Conservation (phyloP, 768 basidiomycete species). For the Tulasnella sp. region DNA sequence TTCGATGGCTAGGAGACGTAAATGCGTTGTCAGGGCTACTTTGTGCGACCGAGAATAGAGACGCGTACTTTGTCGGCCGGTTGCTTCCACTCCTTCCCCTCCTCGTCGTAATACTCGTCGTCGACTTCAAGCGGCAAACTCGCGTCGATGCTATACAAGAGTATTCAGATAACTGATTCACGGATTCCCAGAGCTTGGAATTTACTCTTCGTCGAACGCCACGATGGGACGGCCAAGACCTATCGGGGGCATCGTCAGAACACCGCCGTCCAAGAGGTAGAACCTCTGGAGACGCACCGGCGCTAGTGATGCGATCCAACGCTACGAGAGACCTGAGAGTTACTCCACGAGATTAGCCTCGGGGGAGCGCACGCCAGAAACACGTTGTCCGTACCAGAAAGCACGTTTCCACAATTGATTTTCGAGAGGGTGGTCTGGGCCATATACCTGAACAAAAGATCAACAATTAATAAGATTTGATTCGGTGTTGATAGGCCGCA, state of each 20-base stretch:
- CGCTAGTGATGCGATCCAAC: slow-evolving; percentile 37
- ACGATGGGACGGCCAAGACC: slow-evolving; percentile 60
- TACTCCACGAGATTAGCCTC: slow-evolving; percentile 6
- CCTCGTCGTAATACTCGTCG: slow-evolving; percentile 71
- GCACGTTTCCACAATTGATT: slow-evolving; percentile 75
- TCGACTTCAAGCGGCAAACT: slow-evolving; percentile 74
- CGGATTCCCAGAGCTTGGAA: slow-evolving; percentile 16
- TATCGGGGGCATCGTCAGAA: not conserved
- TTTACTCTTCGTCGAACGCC: slow-evolving; percentile 71
- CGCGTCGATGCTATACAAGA: slow-evolving; percentile 59
- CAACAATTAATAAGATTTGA: not conserved
- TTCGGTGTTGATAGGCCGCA: slow-evolving; percentile 26
- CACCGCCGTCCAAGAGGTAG: not conserved
- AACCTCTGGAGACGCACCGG: slow-evolving; percentile 31
- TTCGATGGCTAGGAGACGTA: slow-evolving; percentile 41
- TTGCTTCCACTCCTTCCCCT: slow-evolving; percentile 57
- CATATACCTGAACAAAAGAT: slow-evolving; percentile 36
- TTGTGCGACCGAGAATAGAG: not conserved
- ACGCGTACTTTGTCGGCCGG: slow-evolving; percentile 44
- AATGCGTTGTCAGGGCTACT: too few species aligned
- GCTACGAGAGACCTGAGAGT: slow-evolving; percentile 21
- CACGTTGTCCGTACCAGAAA: slow-evolving; percentile 54
- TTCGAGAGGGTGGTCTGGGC: slow-evolving; percentile 44
- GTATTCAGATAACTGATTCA: not conserved
- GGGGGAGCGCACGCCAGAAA: slow-evolving; percentile 17